A percentile compares a stretch with the other conserved stretches of the same genome.
Evolutionary conservation across 805 yeast genomes (phyloP).

Genomic region (Kodamaea restingae): DNA sequence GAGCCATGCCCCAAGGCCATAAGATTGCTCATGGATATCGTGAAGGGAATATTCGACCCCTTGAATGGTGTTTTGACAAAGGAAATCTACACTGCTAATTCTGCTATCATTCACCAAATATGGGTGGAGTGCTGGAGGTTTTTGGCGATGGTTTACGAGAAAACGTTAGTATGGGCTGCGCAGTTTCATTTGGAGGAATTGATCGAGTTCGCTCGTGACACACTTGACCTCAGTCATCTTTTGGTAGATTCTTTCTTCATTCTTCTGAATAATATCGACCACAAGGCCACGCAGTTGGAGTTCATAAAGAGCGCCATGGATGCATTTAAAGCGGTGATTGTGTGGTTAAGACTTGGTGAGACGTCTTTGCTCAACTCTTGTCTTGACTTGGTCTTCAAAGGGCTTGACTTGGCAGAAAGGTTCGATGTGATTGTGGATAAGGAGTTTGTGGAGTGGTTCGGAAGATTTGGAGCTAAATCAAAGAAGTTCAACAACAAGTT

Average conservation of each 20-base stretch:
- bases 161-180: conserved; percentile 74
- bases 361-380: conserved; percentile 67
- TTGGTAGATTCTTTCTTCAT: conserved; percentile 63
- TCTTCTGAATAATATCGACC: conserved; percentile 15
- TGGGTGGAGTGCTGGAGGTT: conserved; percentile 78
- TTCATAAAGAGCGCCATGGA: conserved; percentile 53
- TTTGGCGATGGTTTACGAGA: conserved; percentile 60
- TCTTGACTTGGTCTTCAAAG: conserved; percentile 62
- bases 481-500: conserved; percentile 68
- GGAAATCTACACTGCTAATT: conserved; percentile 17
- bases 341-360: conserved; percentile 83
- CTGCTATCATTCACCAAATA: conserved; percentile 24
- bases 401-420: conserved; percentile 61
- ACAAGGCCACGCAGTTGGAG: conserved; percentile 13
- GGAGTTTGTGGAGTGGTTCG: conserved; percentile 51
- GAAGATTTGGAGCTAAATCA: conserved; percentile 62
- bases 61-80: conserved; percentile 49
- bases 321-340: conserved; percentile 65
- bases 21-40: conserved; percentile 69
- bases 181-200: conserved; percentile 51
- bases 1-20: conserved; percentile 77
- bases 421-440: conserved; percentile 49
- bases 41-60: conserved; percentile 61
- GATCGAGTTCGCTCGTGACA: conserved; percentile 82
- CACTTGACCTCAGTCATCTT: conserved; percentile 69